phyloP scores from a whole-genome alignment of 331 rosid genomes.

The Ulmus americana region DNA sequence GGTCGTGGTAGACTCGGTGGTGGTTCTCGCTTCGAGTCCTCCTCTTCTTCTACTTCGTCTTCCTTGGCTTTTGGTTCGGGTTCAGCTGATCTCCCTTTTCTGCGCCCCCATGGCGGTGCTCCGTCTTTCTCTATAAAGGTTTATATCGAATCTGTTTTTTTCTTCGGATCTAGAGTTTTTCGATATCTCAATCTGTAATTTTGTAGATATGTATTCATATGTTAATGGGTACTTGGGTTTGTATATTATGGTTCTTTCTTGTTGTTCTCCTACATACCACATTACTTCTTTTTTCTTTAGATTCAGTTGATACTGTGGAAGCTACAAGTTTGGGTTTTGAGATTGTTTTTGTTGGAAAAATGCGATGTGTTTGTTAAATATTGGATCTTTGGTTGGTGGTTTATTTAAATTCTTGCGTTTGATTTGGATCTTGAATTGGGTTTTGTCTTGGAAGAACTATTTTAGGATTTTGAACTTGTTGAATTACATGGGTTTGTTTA shows the following conservation, averaged over 20 bases:
- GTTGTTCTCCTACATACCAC: too few relatives aligned
- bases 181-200: background rate
- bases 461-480: too few relatives aligned
- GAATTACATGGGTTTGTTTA: background rate
- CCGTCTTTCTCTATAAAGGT: conserved; percentile 54
- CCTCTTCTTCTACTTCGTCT: conserved; percentile 41
- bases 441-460: background rate
- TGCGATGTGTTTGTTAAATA: background rate
- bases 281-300: too few relatives aligned
- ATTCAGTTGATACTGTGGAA: background rate
- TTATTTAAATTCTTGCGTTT: background rate
- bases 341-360: background rate
- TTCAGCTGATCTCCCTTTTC: conserved; percentile 57
- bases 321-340: background rate
- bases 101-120: conserved; percentile 56
- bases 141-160: conserved; percentile 16
- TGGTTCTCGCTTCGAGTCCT: conserved; percentile 63
- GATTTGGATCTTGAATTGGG: conserved; percentile 25
- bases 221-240: background rate
- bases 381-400: background rate
- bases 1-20: conserved; percentile 76
- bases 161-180: conserved; percentile 45
- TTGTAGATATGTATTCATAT: background rate
- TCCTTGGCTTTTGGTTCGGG: conserved; percentile 57
- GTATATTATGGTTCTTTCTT: background rate